Evolutionary conservation across 768 basidiomycete species (phyloP), one percentile per base, ranked within the genome.

Genomic region (Phylloporus sp.): DNA sequence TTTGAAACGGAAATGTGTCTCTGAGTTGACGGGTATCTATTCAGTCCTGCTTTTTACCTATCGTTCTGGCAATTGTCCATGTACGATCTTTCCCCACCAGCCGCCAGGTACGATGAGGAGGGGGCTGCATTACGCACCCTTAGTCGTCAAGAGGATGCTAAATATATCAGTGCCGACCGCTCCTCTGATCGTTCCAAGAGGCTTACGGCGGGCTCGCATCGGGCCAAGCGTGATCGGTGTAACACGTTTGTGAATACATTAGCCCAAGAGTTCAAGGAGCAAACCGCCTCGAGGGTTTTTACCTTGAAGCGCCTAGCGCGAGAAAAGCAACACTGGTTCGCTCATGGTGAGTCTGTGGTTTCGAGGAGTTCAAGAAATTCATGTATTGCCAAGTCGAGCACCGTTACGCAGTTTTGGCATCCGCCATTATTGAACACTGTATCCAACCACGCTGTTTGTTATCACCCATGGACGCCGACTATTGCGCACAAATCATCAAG

Each of bases 381-480:
- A 59, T 53, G 7, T 23, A 16, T 16, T 32, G 9, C 16, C n/a
- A 48, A 69, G 68, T 70, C 26, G 68, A 69, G 26, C 60, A 69
- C 42, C 68, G 68, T 35, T 73, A 80, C 5, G 68, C 69, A 1
- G 68, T 74, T 5, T 75, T 91, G 35, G 80, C 80, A 6, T 74
- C 77, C 23, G 76, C 82, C 5, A 73, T 93, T 50, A 86, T 92
- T 55, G 91, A 97, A 64, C 84, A 95, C 62, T 98, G 97, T 65
- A 83, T 99, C 54, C 86, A 90, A 62, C 95, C 97, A 11, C 84
- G 97, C 26, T 88, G 87, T 57, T 73, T 97, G 35, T 73, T 97
- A n/a, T 95, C 95, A 0, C 94, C 94, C 0, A 91, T 94, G 82
- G 97, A 99, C 68, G 95, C 97, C 23, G 88, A 95, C 50, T 99